Percentiles rank a stretch among this genome's conserved stretches.
Evolutionary conservation across 2,329 filamentous ascomycete genomes (phyloP).

Genomic region (Ustulina deusta): DNA sequence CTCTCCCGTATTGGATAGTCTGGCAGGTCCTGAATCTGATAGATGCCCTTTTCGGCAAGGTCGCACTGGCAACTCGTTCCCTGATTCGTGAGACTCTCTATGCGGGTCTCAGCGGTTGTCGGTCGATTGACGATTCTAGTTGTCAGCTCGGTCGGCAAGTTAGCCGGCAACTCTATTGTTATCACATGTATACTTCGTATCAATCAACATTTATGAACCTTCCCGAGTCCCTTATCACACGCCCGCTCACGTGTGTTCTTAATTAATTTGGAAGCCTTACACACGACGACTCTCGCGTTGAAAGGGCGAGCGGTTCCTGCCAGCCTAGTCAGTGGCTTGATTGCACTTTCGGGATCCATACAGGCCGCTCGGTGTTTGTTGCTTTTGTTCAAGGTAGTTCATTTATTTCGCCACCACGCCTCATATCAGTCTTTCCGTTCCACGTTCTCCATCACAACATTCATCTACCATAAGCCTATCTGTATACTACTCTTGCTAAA

Average conservation of each 20-base stretch:
- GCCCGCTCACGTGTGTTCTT: conserved; percentile 11
- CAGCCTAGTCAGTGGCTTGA: neutral
- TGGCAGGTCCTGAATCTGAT: too few species aligned
- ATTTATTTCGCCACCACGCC: neutral
- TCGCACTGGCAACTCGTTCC: neutral
- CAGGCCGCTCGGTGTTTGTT: too few species aligned
- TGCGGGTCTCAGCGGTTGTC: conserved; percentile 10
- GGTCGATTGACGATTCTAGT: conserved; percentile 5
- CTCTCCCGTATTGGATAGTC: too few species aligned
- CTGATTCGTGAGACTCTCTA: conserved; percentile 13
- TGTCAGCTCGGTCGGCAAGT: conserved; percentile 16
- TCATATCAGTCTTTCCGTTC: neutral
- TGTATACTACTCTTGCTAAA: neutral
- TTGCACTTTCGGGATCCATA: neutral
- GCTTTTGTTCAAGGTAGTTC: too few species aligned
- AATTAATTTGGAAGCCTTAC: conserved; percentile 20
- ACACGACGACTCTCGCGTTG: neutral
- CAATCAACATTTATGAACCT: neutral
- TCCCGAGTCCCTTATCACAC: conserved; percentile 18
- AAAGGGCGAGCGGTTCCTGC: neutral
- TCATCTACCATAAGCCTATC: neutral
- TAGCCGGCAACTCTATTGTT: conserved; percentile 10
- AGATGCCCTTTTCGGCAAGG: conserved; percentile 31
- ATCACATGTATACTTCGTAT: neutral
- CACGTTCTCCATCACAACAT: neutral